Conservation (phyloP, 2,329 filamentous ascomycete genomes). For the Ilyonectria sp. region DNA sequence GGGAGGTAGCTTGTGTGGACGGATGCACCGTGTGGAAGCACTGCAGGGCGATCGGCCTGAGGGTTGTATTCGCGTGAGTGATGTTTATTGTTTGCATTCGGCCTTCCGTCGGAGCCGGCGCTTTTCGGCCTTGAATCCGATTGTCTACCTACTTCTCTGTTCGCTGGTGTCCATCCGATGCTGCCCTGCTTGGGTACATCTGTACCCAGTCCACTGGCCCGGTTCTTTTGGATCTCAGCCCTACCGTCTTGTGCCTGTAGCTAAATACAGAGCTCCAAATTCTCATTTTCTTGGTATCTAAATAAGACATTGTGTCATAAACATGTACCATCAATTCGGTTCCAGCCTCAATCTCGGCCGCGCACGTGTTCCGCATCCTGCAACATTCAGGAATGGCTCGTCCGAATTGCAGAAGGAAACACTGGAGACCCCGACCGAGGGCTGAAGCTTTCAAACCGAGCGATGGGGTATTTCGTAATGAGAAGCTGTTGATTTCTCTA, state of each 20-base stretch:
- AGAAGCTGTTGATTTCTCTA: slow-evolving; percentile 7
- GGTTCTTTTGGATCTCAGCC: not conserved
- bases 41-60: not conserved
- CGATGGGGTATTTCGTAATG: slow-evolving; percentile 1
- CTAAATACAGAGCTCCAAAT: not conserved
- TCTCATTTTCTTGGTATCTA: slow-evolving; percentile 10
- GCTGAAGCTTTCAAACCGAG: not conserved
- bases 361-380: not conserved
- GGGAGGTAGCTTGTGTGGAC: not conserved
- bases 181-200: not conserved
- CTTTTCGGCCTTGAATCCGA: not conserved
- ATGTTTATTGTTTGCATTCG: not conserved
- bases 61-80: not conserved
- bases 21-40: not conserved
- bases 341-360: not conserved
- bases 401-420: not conserved
- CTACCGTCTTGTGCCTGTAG: not conserved
- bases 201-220: not conserved
- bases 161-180: not conserved
- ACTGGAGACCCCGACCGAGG: not conserved
- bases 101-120: not conserved
- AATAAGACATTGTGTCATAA: slow-evolving; percentile 8
- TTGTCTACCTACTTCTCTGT: not conserved
- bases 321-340: not conserved
- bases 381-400: not conserved